These are phyloP conservation scores for Striga hermonthica DNA, from an alignment of 305 asterid species.

Conservation along the genomic window DNA sequence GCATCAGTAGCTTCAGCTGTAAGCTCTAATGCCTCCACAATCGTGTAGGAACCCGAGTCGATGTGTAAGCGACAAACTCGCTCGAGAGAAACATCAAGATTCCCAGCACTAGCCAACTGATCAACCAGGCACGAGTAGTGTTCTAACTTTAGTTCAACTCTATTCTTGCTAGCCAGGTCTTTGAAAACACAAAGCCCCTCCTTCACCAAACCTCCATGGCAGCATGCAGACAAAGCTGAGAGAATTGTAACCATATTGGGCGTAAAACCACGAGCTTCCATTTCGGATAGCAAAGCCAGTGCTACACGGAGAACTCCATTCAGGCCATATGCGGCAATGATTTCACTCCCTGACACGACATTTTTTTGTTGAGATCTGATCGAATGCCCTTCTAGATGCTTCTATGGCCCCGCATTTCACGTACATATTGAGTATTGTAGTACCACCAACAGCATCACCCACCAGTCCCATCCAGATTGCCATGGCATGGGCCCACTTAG, in stretches of 20 bases:
- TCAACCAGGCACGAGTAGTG: constrained; percentile 88
- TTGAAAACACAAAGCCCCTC: constrained; percentile 66
- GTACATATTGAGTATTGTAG: constrained; percentile 81
- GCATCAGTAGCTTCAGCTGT: too few species aligned
- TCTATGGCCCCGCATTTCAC: constrained; percentile 74
- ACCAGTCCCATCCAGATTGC: constrained; percentile 66
- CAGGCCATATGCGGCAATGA: constrained; percentile 73
- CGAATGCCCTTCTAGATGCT: constrained; percentile 62
- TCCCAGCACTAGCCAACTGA: constrained; percentile 81
- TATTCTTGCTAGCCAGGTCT: constrained; percentile 43
- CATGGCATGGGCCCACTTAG: constrained; percentile 69
- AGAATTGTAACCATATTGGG: constrained; percentile 67
- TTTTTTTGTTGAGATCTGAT: constrained; percentile 54
- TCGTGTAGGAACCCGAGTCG: too few species aligned
- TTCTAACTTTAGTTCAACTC: constrained; percentile 47
- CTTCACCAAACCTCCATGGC: constrained; percentile 84
- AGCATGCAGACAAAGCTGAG: constrained; percentile 70
- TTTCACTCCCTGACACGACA: constrained; percentile 71
- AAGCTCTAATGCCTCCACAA: too few species aligned
- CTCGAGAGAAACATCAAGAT: too few species aligned
- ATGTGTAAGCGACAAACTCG: too few species aligned
- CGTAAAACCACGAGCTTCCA: constrained; percentile 56
- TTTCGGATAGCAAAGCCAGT: constrained; percentile 54
- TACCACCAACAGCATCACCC: constrained; percentile 61
- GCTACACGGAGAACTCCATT: constrained; percentile 75